phyloP scores from a whole-genome alignment of 2,329 filamentous ascomycete genomes.

The Diaporthe nobilis region DNA sequence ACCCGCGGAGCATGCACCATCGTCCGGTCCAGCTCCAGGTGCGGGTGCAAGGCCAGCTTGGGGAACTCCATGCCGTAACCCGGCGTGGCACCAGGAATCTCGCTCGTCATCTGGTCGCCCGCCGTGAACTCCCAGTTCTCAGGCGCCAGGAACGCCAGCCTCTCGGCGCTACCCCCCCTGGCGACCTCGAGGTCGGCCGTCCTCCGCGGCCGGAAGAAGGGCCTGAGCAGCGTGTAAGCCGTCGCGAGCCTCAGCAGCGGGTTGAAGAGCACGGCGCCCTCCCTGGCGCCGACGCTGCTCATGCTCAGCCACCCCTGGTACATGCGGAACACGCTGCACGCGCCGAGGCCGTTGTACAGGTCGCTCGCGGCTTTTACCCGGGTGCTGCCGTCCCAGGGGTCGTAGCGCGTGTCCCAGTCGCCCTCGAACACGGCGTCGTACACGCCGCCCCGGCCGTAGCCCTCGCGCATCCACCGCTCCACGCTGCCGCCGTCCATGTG shows the following conservation, averaged over 20 bases:
- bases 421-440: constrained; percentile 83
- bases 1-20: constrained; percentile 82
- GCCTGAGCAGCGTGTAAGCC: constrained; percentile 84
- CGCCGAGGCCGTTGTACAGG: constrained; percentile 84
- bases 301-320: constrained; percentile 93
- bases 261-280: constrained; percentile 88
- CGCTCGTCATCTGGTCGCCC: constrained; percentile 62
- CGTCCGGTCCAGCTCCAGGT: constrained; percentile 74
- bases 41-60: constrained; percentile 72
- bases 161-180: constrained; percentile 44
- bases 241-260: constrained; percentile 82
- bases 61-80: constrained; percentile 80
- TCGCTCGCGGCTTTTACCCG: constrained; percentile 79
- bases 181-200: constrained; percentile 25
- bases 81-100: constrained; percentile 78
- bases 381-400: constrained; percentile 83
- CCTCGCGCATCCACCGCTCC: constrained; percentile 80
- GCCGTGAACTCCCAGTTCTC: constrained; percentile 73
- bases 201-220: constrained; percentile 76
- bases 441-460: constrained; percentile 76
- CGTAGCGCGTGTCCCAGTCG: constrained; percentile 80
- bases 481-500: constrained; percentile 82
- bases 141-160: constrained; percentile 58
- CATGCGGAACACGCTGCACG: constrained; percentile 88
- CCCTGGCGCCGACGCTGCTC: constrained; percentile 77